phyloP scores from a whole-genome alignment of 371 early-diverging fungal genomes.

The Haplosporangium sp. region DNA sequence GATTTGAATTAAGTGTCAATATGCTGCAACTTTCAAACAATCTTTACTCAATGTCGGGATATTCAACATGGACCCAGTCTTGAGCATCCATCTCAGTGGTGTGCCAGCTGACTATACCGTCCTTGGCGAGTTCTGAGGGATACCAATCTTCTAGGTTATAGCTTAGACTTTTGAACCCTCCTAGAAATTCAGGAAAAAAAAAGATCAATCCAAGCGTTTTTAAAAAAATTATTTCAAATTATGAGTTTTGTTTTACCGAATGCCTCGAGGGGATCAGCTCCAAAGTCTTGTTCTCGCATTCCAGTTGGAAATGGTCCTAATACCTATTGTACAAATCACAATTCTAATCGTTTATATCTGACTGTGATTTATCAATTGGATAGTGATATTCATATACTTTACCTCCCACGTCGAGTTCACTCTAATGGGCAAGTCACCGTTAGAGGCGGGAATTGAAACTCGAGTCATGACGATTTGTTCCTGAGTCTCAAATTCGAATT shows the following conservation, averaged over 20 bases:
- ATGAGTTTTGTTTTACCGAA: conserved; percentile 59
- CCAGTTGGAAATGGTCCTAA: conserved; percentile 78
- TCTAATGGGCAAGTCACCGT: not conserved
- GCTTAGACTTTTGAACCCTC: conserved; percentile 68
- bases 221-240: no score
- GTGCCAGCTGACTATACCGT: conserved; percentile 69
- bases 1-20: no score
- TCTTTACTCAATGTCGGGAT: conserved; percentile 60
- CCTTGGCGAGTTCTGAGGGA: conserved; percentile 74
- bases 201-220: not conserved
- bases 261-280: conserved; percentile 75
- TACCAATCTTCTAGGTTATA: conserved; percentile 61
- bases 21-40: not conserved
- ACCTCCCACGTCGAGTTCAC: conserved; percentile 16
- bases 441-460: not conserved
- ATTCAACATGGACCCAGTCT: conserved; percentile 54
- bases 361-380: no score
- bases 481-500: not conserved
- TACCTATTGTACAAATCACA: conserved; percentile 22
- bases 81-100: conserved; percentile 56
- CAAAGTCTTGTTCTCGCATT: conserved; percentile 73
- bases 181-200: conserved; percentile 1
- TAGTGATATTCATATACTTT: not conserved
- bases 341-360: no score
- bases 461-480: not conserved